phyloP scores from a whole-genome alignment of 768 basidiomycete genomes.

The Coprinopsis sp. region DNA sequence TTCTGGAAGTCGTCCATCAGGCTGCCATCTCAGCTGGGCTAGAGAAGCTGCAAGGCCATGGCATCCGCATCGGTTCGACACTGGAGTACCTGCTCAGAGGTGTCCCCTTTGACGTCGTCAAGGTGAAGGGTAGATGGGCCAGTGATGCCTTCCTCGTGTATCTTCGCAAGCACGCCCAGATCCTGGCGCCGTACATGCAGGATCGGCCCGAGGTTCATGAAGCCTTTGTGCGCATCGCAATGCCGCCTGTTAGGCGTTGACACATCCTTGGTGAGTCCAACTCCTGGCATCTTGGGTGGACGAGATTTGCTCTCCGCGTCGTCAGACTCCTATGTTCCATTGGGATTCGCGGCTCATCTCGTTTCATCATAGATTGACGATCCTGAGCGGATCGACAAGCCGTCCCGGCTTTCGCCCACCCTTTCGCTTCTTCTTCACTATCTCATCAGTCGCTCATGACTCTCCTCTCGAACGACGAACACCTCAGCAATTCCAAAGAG shows the following conservation, averaged over 20 bases:
- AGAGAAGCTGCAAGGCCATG: constrained; percentile 20
- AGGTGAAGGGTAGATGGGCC: constrained; percentile 27
- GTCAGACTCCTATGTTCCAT: not conserved
- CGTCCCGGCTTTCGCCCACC: no score
- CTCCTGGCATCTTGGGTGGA: not conserved
- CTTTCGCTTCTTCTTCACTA: no score
- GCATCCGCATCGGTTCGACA: constrained; percentile 24
- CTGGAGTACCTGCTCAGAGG: constrained; percentile 32
- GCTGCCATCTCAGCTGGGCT: constrained; percentile 10
- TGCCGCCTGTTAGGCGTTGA: not conserved
- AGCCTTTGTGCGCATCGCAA: not conserved
- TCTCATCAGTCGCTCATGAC: no score
- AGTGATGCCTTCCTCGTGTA: constrained; percentile 12
- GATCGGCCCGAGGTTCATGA: not conserved
- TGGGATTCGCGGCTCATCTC: constrained; percentile 9
- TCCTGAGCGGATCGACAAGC: no score
- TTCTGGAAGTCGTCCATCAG: constrained; percentile 16
- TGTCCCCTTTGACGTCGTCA: constrained; percentile 30
- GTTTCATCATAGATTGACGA: not conserved
- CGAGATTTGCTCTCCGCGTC: constrained; percentile 10
- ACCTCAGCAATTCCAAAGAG: no score
- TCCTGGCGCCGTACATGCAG: constrained; percentile 18
- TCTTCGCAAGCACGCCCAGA: constrained; percentile 12
- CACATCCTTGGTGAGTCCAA: not conserved
- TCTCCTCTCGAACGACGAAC: no score